These are phyloP conservation scores for Pulveroboletus sp. DNA, from an alignment of 768 basidiomycete genomes.

Conservation along the genomic window DNA sequence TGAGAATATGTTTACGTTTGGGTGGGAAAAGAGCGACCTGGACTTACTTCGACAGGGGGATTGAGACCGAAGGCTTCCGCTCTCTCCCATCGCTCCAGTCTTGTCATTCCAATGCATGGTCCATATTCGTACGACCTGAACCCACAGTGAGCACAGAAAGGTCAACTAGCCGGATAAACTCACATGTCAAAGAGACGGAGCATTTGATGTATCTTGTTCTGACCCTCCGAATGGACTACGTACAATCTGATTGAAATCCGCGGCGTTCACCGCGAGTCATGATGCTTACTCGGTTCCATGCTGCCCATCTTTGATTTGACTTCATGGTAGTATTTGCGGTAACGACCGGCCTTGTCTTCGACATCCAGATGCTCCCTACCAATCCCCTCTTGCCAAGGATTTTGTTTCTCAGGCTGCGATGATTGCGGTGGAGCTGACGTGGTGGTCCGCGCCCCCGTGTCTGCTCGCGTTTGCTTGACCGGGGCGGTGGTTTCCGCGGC, in stretches of 20 bases:
- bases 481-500: constrained; percentile 9
- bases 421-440: not conserved
- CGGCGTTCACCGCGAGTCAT: not conserved
- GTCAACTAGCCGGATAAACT: constrained; percentile 13
- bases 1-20: constrained; percentile 26
- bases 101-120: constrained; percentile 72
- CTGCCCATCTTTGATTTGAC: constrained; percentile 52
- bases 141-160: constrained; percentile 1
- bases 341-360: constrained; percentile 47
- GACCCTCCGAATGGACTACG: constrained; percentile 60
- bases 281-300: constrained; percentile 51
- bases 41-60: constrained; percentile 70
- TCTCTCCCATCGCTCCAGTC: constrained; percentile 84
- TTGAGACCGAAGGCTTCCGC: constrained; percentile 73
- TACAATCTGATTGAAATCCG: constrained; percentile 1
- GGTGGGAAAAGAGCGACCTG: too few species aligned
- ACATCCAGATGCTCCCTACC: constrained; percentile 33
- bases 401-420: constrained; percentile 7
- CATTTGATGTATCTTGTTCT: constrained; percentile 64
- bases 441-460: constrained; percentile 12
- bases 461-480: constrained; percentile 24
- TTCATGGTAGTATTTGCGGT: constrained; percentile 44
- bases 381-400: constrained; percentile 5
- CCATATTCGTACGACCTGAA: constrained; percentile 73
- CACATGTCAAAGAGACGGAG: constrained; percentile 78